Percentiles rank a stretch among this genome's conserved stretches.
These are phyloP conservation scores for Camptophora hylomeconis DNA, from an alignment of 2,329 filamentous ascomycete species.

Conservation along the genomic window DNA sequence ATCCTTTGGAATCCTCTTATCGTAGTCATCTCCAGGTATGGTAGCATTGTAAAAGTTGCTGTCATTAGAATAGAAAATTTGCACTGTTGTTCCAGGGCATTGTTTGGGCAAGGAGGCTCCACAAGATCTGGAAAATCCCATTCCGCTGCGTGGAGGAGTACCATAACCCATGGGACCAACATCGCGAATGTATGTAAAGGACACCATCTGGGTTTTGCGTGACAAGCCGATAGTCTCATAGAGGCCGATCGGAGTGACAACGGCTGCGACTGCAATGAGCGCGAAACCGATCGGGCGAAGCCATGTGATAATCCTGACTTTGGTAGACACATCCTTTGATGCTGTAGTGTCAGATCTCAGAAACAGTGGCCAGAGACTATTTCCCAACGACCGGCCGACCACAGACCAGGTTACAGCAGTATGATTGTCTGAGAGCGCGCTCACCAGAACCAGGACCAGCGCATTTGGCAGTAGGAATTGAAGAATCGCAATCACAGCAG, in stretches of 20 bases:
- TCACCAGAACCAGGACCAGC: constrained; percentile 25
- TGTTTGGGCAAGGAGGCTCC: constrained; percentile 9
- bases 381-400: constrained; percentile 22
- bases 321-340: constrained; percentile 20
- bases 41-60: constrained; percentile 11
- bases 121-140: constrained; percentile 24
- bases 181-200: constrained; percentile 29
- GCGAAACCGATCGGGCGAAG: constrained; percentile 19
- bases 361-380: constrained; percentile 30
- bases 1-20: constrained; percentile 23
- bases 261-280: constrained; percentile 28
- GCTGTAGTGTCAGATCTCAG: constrained; percentile 27
- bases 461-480: constrained; percentile 25
- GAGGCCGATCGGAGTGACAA: constrained; percentile 35
- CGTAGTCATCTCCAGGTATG: constrained; percentile 18
- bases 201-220: constrained; percentile 6
- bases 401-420: constrained; percentile 29
- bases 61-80: constrained; percentile 16
- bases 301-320: constrained; percentile 18
- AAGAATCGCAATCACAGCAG: constrained; percentile 26
- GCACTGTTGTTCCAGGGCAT: constrained; percentile 18
- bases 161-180: constrained; percentile 26
- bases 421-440: constrained; percentile 24
- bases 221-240: constrained; percentile 25
- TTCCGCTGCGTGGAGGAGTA: constrained; percentile 24